Conservation (phyloP, 371 early-diverging fungal species). For the Actinomortierella ambigua region DNA sequence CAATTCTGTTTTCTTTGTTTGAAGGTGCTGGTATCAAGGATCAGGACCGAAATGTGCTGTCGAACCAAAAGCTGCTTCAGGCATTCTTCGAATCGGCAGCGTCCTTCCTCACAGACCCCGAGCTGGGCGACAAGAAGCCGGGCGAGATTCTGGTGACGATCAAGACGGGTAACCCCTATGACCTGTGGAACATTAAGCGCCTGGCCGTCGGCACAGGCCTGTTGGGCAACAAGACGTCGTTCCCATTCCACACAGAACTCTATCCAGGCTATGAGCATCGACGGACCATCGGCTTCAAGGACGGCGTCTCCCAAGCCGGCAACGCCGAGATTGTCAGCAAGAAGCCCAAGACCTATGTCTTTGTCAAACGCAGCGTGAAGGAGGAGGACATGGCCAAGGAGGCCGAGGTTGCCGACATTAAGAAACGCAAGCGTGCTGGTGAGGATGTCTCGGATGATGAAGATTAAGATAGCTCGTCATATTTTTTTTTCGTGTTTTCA, state of each 20-base stretch:
- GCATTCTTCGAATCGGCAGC: conserved; percentile 72
- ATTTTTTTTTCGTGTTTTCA: too few relatives aligned
- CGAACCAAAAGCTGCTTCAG: conserved; percentile 80
- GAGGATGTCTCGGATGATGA: conserved; percentile 46
- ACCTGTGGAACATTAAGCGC: conserved; percentile 80
- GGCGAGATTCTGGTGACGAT: conserved; percentile 85
- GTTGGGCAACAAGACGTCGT: conserved; percentile 58
- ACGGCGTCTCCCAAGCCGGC: conserved; percentile 72
- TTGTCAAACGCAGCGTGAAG: conserved; percentile 63
- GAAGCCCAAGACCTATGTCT: conserved; percentile 72
- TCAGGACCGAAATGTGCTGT: conserved; percentile 82
- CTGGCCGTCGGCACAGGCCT: conserved; percentile 73
- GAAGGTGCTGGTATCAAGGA: conserved; percentile 90
- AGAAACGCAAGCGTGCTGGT: conserved; percentile 45
- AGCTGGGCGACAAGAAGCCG: conserved; percentile 44
- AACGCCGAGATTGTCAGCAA: conserved; percentile 83
- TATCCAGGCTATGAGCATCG: conserved; percentile 94
- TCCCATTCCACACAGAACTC: conserved; percentile 68
- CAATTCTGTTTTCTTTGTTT: neutral
- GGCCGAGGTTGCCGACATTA: conserved; percentile 26
- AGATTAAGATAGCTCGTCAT: conserved; percentile 9
- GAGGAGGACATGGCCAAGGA: conserved; percentile 51
- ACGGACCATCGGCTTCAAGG: conserved; percentile 90
- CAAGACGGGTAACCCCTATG: conserved; percentile 88
- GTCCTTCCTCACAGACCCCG: conserved; percentile 52